Base-by-base conservation (phyloP, 2,329 filamentous ascomycete genomes). In the Venturia oleaginea region DNA sequence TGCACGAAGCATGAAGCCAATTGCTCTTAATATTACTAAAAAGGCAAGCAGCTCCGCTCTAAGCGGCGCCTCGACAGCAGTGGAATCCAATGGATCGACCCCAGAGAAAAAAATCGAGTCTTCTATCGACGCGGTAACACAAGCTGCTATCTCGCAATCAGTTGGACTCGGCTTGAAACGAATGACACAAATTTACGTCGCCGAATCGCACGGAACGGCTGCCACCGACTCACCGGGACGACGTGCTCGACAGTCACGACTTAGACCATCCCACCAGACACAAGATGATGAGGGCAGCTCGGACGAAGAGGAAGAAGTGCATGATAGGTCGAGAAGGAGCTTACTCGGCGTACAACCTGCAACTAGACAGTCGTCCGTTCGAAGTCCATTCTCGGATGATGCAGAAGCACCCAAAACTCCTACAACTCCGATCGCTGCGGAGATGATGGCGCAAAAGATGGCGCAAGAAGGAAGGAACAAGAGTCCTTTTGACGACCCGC, bases 311-410 rank as follows among this genome's bases (percentile, higher is more conserved):
- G 69, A 70, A 55, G 71, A 71, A 5, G 70, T 70, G 30, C 72
- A 73, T 66, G 69, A 71, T 22, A 68, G 72, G 8, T 71, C 71
- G 1, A 66, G 71, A 38, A 67, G 68, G 59, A 70, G 67, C 48
- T 64, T 73, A 24, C 67, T 72, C 37, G 65, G 64, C 38, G 15
- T 19, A 1, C 30, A 34, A 3, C 30, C 51, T 11, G 48, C 65
- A 13, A 57, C 57, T 7, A 57, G 57, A 38, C 67, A 68, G 42
- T 71, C 71, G 43, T 70, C 70, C 5, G 65, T 67, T 13, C 70
- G 72, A 55, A 69, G 67, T 43, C 72, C 72, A 2, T 74, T 74
- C 69, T 73, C 72, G 54, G 72, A 74, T 54, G 72, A 54, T 22
- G 57, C 54, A 38, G 63, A 34, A n/a, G 51, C 22, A 7, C 22